These are phyloP conservation scores for Isabelozyma gotoi DNA, from an alignment of 805 yeast genomes.

Conservation along the genomic window DNA sequence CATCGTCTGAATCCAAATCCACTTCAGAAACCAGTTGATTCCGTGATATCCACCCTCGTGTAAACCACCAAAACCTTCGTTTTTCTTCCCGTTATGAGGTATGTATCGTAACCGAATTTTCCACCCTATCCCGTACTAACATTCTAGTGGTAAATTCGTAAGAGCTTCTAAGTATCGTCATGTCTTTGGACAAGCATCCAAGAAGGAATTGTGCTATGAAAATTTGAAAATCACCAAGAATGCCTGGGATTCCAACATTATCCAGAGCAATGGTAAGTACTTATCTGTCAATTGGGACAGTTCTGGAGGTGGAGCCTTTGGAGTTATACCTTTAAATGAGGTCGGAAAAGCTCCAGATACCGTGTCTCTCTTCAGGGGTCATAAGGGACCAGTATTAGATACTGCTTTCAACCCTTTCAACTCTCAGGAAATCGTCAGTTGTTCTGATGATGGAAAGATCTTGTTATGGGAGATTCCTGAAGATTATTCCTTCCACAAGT, in stretches of 20 bases:
- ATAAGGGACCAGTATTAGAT: conserved; percentile 91
- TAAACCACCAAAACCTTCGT: neutral
- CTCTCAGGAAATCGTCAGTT: conserved; percentile 69
- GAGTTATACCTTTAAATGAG: conserved; percentile 82
- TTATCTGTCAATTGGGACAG: conserved; percentile 89
- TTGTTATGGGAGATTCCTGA: conserved; percentile 87
- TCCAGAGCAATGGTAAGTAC: conserved; percentile 84
- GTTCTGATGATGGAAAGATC: conserved; percentile 78
- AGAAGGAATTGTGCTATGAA: conserved; percentile 69
- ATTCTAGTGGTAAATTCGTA: conserved; percentile 74
- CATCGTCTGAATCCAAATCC: neutral
- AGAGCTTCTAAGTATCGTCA: conserved; percentile 97
- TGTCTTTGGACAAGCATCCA: conserved; percentile 85
- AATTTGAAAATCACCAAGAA: conserved; percentile 79
- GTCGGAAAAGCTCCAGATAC: conserved; percentile 92
- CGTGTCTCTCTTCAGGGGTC: conserved; percentile 93
- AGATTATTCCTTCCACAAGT: conserved; percentile 68
- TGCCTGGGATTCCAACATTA: conserved; percentile 94
- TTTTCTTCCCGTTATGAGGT: no score
- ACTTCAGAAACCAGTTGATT: no score
- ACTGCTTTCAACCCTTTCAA: conserved; percentile 95
- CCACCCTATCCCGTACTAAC: neutral
- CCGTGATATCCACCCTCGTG: no score
- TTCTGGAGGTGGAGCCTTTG: conserved; percentile 97
- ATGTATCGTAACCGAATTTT: neutral